phyloP scores from a whole-genome alignment of 2,329 filamentous ascomycete genomes.

The Fusarium sp. region DNA sequence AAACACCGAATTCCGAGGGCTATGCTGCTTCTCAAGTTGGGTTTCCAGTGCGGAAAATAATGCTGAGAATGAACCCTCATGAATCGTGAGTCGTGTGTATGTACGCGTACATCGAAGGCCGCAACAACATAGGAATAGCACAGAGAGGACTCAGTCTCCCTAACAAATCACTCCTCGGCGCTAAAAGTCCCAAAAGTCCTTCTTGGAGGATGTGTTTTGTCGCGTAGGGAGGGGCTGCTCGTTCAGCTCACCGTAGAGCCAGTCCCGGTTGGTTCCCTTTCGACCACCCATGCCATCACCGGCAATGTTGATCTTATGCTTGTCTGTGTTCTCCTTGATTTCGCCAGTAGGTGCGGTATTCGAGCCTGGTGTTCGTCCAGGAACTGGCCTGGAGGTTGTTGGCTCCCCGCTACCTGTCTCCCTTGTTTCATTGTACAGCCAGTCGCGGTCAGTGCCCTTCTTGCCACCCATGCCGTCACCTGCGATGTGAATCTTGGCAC shows the following conservation, averaged over 20 bases:
- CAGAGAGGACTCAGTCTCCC: slow-evolving; percentile 2
- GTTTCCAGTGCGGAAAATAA: slow-evolving; percentile 30
- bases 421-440: slow-evolving; percentile 69
- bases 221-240: slow-evolving; percentile 56
- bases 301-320: slow-evolving; percentile 59
- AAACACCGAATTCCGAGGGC: slow-evolving; percentile 1
- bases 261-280: slow-evolving; percentile 67
- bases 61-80: slow-evolving; percentile 19
- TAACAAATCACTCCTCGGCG: slow-evolving; percentile 21
- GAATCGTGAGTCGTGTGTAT: slow-evolving; percentile 24
- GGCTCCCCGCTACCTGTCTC: slow-evolving; percentile 38
- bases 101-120: slow-evolving; percentile 17
- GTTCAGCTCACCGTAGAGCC: slow-evolving; percentile 68
- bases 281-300: slow-evolving; percentile 77
- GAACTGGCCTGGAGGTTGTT: slow-evolving; percentile 47
- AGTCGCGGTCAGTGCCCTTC: slow-evolving; percentile 67
- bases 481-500: slow-evolving; percentile 58
- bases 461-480: slow-evolving; percentile 77
- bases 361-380: slow-evolving; percentile 54
- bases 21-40: slow-evolving; percentile 8
- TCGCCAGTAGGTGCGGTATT: slow-evolving; percentile 11
- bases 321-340: slow-evolving; percentile 34
- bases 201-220: slow-evolving; percentile 55
- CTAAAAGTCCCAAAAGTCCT: slow-evolving; percentile 66
- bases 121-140: neutral